Base-by-base conservation (phyloP, 225 moss, liverwort and hornwort species). In the Ulota crispa region DNA sequence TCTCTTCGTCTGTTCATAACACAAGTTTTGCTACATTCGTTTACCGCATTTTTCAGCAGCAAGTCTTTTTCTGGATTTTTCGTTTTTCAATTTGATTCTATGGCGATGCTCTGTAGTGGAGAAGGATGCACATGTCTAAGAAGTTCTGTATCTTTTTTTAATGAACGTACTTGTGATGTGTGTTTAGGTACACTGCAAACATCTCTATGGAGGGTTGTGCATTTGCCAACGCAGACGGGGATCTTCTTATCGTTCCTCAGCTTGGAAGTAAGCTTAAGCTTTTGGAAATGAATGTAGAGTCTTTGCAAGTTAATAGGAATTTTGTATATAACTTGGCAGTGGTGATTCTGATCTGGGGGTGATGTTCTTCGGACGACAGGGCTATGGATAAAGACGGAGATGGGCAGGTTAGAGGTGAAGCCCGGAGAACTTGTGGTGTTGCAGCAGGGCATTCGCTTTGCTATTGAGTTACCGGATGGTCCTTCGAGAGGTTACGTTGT, bases 221-320 rank as follows among this genome's bases (percentile, higher is more conserved):
- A 32, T 86, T 95, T 80, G 97, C 97, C 55, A 95, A 97, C 56
- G 95, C 97, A 76, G 97, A 97, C 72, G 97, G 97, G 67, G 97
- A 97, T 83, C 87, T 97, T 81, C 89, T 97, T 47, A 80, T 94
- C 57, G 95, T 95, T 78, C 95, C 97, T 32, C 97, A 95, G 81
- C 89, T 87, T 77, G 97, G 97, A 86, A 88, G 96, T 96, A 90
- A 91, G 94, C 77, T 81, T 79, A 41, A 42, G 3, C 4, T 36
- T 5, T 4, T 31, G 34, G 24, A 53, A 50, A 66, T 19, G 10
- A 65, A 10, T 3, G 15, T 50, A 32, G 31, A 5, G 9, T 47
- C 52, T 16, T 16, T 53, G 65, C 53, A 77, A 34, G 34, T 37
- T 24, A 1, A 18, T 53, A n/a, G 26, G 36, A 77, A 50, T 18